A percentile compares a stretch with the other conserved stretches of the same genome.
Evolutionary conservation across 1,284 basidiomycete genomes (phyloP).

Genomic region (Agaricales sp.): DNA sequence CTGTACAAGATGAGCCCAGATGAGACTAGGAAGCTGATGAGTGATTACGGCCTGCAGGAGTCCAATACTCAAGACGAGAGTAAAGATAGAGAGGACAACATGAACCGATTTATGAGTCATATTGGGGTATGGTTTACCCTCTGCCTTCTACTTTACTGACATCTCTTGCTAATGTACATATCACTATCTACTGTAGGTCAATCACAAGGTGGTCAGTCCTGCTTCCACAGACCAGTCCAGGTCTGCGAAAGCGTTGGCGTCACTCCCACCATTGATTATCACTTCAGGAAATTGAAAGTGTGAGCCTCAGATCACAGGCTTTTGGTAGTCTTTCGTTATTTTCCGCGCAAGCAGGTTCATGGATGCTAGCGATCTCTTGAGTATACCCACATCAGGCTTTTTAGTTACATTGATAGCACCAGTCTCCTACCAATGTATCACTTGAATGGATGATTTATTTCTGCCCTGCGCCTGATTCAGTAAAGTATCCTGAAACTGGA

Average conservation of each 20-base stretch:
- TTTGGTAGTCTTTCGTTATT: too few relatives aligned
- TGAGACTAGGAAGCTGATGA: background rate
- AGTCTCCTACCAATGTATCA: background rate
- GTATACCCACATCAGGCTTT: too few relatives aligned
- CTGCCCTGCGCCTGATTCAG: too few relatives aligned
- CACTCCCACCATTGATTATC: background rate
- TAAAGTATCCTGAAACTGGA: too few relatives aligned
- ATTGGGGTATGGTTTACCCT: background rate
- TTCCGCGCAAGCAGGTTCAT: too few relatives aligned
- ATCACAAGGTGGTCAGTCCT: background rate
- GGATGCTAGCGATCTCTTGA: too few relatives aligned
- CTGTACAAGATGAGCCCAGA: background rate
- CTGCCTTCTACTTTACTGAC: too few relatives aligned
- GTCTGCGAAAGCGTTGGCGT: background rate
- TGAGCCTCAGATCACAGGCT: too few relatives aligned
- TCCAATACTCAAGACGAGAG: background rate
- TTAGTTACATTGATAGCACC: too few relatives aligned
- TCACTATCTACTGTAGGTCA: background rate
- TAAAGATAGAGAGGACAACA: background rate
- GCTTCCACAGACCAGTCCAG: background rate
- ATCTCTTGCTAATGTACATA: too few relatives aligned
- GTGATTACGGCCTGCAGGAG: background rate
- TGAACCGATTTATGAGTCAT: background rate
- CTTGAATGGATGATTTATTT: background rate
- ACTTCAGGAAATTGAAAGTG: too few relatives aligned